These are phyloP conservation scores for Bretschneidera sinensis DNA, from an alignment of 345 rosid genomes.

Conservation along the genomic window DNA sequence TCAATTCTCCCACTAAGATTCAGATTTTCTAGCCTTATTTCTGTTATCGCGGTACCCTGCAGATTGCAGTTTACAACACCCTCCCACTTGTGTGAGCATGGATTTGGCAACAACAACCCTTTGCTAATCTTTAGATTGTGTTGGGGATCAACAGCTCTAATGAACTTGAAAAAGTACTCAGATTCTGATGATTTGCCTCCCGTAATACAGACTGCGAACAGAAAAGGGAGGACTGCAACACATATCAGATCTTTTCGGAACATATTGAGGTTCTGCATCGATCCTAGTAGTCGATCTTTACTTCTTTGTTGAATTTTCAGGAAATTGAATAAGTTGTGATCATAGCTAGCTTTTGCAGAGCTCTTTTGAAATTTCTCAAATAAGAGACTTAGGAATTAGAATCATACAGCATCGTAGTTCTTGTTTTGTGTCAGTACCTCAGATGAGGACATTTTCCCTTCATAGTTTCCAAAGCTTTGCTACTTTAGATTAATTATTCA, in stretches of 20 bases:
- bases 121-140: conserved; percentile 15
- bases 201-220: conserved; percentile 14
- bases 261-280: conserved; percentile 19
- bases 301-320: conserved; percentile 8
- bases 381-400: background rate
- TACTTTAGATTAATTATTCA: no score
- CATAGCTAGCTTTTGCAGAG: background rate
- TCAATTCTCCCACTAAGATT: conserved; percentile 38
- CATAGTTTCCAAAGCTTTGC: conserved; percentile 30
- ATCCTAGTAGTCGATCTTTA: background rate
- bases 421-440: no score
- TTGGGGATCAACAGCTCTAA: conserved; percentile 33
- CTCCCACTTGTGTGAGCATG: conserved; percentile 21
- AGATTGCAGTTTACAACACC: conserved; percentile 30
- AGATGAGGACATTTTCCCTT: conserved; percentile 20
- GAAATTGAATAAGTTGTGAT: background rate
- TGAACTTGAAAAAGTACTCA: conserved; percentile 26
- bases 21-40: conserved; percentile 38
- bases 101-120: conserved; percentile 15
- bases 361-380: conserved; percentile 1
- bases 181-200: conserved; percentile 32
- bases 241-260: conserved; percentile 7
- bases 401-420: background rate
- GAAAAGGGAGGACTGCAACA: conserved; percentile 8
- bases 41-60: conserved; percentile 17